phyloP scores from a whole-genome alignment of 805 yeast genomes.

The Lipomyces anomalus region DNA sequence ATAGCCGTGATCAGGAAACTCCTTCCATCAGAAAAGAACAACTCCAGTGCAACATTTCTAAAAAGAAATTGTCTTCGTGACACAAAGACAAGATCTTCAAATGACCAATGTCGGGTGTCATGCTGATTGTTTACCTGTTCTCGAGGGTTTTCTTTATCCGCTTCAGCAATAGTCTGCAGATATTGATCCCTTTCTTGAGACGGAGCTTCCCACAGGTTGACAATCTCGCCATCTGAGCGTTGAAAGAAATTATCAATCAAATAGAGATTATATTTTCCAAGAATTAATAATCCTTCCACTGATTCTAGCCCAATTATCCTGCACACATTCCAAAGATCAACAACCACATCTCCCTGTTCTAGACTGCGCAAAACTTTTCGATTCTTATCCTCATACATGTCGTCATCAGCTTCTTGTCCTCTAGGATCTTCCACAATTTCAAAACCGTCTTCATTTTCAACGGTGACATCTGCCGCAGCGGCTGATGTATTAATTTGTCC shows the following conservation, averaged over 20 bases:
- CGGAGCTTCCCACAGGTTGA: slow-evolving; percentile 65
- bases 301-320: slow-evolving; percentile 72
- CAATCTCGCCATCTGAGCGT: slow-evolving; percentile 46
- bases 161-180: slow-evolving; percentile 54
- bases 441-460: slow-evolving; percentile 27
- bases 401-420: slow-evolving; percentile 25
- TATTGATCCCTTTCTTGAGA: slow-evolving; percentile 58
- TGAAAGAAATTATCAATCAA: slow-evolving; percentile 65
- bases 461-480: slow-evolving; percentile 14
- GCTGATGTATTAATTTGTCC: slow-evolving; percentile 4
- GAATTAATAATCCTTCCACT: slow-evolving; percentile 64
- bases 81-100: slow-evolving; percentile 54
- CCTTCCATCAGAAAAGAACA: slow-evolving; percentile 68
- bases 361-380: slow-evolving; percentile 67
- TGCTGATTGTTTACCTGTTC: slow-evolving; percentile 8
- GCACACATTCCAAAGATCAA: slow-evolving; percentile 69
- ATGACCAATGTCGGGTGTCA: slow-evolving; percentile 44
- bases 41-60: slow-evolving; percentile 74
- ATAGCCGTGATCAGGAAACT: slow-evolving; percentile 63
- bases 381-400: slow-evolving; percentile 52
- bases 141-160: slow-evolving; percentile 27
- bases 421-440: slow-evolving; percentile 28
- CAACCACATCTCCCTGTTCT: slow-evolving; percentile 63
- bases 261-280: slow-evolving; percentile 61
- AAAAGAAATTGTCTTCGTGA: slow-evolving; percentile 71